phyloP scores from a whole-genome alignment of 2,329 filamentous ascomycete genomes.

The Pestalotiopsis sp. region DNA sequence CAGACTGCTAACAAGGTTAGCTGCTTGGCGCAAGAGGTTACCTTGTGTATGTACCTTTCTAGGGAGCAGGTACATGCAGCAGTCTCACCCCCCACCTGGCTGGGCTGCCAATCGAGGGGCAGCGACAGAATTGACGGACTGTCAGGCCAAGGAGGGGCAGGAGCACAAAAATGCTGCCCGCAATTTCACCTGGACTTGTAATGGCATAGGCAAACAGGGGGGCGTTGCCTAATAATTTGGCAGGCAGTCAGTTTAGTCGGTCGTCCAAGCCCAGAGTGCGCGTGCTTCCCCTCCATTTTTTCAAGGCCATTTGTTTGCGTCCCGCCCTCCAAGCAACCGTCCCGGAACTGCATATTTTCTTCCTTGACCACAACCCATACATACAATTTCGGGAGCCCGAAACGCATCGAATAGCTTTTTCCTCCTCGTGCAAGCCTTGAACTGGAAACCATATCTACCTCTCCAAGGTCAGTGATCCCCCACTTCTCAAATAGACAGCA shows the following conservation, averaged over 20 bases:
- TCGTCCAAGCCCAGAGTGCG: background rate
- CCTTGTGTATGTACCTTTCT: background rate
- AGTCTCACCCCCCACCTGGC: background rate
- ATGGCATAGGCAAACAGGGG: background rate
- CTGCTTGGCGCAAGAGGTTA: too few relatives aligned
- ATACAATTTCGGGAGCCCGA: background rate
- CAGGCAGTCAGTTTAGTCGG: background rate
- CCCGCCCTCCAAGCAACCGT: background rate
- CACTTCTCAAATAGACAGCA: background rate
- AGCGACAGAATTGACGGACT: background rate
- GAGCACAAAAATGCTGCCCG: background rate
- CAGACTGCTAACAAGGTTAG: too few relatives aligned
- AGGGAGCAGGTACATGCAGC: background rate
- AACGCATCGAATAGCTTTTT: constrained; percentile 1
- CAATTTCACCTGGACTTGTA: background rate
- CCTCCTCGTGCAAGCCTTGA: background rate
- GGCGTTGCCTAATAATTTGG: background rate
- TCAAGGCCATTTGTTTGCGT: background rate
- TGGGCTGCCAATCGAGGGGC: background rate
- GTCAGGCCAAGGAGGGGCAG: constrained; percentile 5
- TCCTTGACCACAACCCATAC: background rate
- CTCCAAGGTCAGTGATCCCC: background rate
- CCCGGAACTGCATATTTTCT: constrained; percentile 3
- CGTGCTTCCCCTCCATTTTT: background rate
- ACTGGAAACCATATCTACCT: background rate